Base-by-base conservation (phyloP, 495 filamentous ascomycete species). In the Elaphomyces granulatus region DNA sequence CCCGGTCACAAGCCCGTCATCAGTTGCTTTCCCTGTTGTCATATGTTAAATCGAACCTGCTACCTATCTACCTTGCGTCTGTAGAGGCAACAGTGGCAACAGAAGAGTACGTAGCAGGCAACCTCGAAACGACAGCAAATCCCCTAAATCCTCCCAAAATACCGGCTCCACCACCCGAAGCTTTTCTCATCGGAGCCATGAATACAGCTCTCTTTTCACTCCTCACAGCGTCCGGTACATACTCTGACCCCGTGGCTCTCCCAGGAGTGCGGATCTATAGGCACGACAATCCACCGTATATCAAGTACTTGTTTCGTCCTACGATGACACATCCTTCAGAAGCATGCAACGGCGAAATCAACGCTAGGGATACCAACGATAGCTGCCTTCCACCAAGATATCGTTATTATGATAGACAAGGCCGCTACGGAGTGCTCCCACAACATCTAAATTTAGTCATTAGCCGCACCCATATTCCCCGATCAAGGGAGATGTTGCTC, bases 391-490 rank as follows among this genome's bases (percentile, higher is more conserved):
- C 57, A 9, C 9, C 30, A 1, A 62, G 51, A n/a, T n/a, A n/a
- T n/a, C n/a, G n/a, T 4, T 64, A 64, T 40, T 47, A 50, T 9
- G 64, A 50, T 44, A 62, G 62, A 1, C 37, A 38, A 2, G 15
- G n/a, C n/a, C n/a, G n/a, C n/a, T n/a, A 18, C 2, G 55, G 59
- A 1, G 45, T 67, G 6, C 42, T 45, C 6, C 32, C 45, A 0
- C 23, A 36, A 18, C 58, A 67, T 34, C 37, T 60, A n/a, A 48
- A 56, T 26, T 50, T 66, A n/a, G 60, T 66, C 32, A 49, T 52
- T 36, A 53, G 50, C 40, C 51, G 64, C 3, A 66, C 64, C 15
- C 40, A 56, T 45, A 64, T 68, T 23, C 61, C 58, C 4, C 45
- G 64, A 0, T 53, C 58, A 0, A 44, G 36, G 36, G 34, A 41